Evolutionary conservation across 2,329 filamentous ascomycete species (phyloP).

Genomic region (Alternaria atra): DNA sequence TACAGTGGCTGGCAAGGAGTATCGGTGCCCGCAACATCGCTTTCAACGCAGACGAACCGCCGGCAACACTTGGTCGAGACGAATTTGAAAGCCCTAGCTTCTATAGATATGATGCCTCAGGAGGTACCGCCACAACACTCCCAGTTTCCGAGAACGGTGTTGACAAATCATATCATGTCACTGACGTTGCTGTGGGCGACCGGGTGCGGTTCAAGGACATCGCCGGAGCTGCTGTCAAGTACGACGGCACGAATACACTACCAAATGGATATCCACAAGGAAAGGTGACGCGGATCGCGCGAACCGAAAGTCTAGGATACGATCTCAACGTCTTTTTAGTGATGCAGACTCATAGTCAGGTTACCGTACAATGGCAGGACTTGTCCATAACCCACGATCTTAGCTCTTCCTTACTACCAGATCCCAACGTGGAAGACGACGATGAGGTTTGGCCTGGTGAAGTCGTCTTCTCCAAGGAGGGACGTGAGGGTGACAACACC

Average conservation of each 20-base stretch:
- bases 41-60: slow-evolving; percentile 44
- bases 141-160: slow-evolving; percentile 34
- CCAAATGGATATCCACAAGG: slow-evolving; percentile 49
- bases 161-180: slow-evolving; percentile 45
- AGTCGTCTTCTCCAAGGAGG: slow-evolving; percentile 60
- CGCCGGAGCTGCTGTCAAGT: slow-evolving; percentile 61
- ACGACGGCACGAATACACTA: slow-evolving; percentile 50
- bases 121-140: slow-evolving; percentile 31
- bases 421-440: slow-evolving; percentile 62
- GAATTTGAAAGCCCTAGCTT: slow-evolving; percentile 56
- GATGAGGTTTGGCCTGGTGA: slow-evolving; percentile 67
- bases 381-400: slow-evolving; percentile 59
- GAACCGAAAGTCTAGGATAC: slow-evolving; percentile 61
- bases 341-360: slow-evolving; percentile 58
- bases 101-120: slow-evolving; percentile 55
- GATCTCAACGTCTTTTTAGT: slow-evolving; percentile 68
- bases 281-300: slow-evolving; percentile 56
- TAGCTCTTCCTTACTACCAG: slow-evolving; percentile 59
- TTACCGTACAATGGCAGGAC: slow-evolving; percentile 68
- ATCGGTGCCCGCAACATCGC: slow-evolving; percentile 36
- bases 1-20: slow-evolving; percentile 63
- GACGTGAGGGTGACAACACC: slow-evolving; percentile 22
- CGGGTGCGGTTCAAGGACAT: slow-evolving; percentile 66
- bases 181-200: slow-evolving; percentile 56
- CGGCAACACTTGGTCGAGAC: slow-evolving; percentile 42